phyloP scores from a whole-genome alignment of 202 grass and related monocot genomes.

The Eragrostis tef region DNA sequence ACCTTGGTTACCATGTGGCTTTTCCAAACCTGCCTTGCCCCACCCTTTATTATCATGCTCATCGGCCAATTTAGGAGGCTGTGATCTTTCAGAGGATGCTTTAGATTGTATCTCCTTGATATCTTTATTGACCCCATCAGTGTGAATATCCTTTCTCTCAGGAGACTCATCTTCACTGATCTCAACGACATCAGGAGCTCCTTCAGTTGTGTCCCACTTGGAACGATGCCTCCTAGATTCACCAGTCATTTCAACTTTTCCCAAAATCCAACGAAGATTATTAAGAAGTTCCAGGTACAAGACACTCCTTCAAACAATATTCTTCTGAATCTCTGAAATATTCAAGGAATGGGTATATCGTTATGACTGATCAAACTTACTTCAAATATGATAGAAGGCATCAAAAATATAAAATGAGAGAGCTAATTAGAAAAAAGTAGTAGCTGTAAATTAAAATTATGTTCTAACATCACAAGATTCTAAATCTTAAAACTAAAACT shows the following conservation, averaged over 20 bases:
- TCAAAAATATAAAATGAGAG: conserved; percentile 17
- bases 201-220: conserved; percentile 56
- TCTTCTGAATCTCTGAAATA: conserved; percentile 52
- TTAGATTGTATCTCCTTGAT: conserved; percentile 51
- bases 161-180: conserved; percentile 63
- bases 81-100: conserved; percentile 51
- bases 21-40: conserved; percentile 46
- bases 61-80: conserved; percentile 44
- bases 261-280: conserved; percentile 31
- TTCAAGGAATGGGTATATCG: conserved; percentile 23
- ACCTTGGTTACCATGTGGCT: conserved; percentile 54
- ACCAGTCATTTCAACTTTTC: conserved; percentile 48
- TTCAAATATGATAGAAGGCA: background rate
- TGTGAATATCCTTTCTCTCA: conserved; percentile 31
- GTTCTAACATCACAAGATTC: background rate
- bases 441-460: background rate
- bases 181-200: conserved; percentile 51
- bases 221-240: conserved; percentile 54
- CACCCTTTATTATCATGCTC: conserved; percentile 51
- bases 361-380: conserved; percentile 27
- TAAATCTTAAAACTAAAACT: conserved; percentile 3
- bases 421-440: background rate
- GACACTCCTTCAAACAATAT: conserved; percentile 14
- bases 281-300: conserved; percentile 27
- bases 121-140: conserved; percentile 49